Percentiles rank a stretch among this genome's conserved stretches.
phyloP scores from a whole-genome alignment of 192 early-diverging fungal genomes.

The Backusella australiensis region DNA sequence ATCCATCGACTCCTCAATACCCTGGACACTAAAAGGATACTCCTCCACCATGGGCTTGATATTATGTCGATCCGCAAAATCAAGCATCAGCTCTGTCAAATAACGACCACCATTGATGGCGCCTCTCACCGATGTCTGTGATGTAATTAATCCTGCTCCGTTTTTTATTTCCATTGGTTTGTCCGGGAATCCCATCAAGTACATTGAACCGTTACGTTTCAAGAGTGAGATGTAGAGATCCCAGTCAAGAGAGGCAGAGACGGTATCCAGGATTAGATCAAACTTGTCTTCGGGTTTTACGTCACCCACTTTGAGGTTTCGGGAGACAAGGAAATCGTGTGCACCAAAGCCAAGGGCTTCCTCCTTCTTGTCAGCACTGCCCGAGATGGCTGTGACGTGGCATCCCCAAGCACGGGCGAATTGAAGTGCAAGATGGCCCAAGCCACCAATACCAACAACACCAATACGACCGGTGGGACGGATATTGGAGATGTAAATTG shows the following conservation, averaged over 20 bases:
- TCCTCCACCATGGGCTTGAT: constrained; percentile 68
- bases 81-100: constrained; percentile 60
- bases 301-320: constrained; percentile 20
- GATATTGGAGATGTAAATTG: constrained; percentile 60
- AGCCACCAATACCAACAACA: constrained; percentile 69
- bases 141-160: constrained; percentile 27
- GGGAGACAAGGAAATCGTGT: constrained; percentile 45
- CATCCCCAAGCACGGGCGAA: constrained; percentile 50
- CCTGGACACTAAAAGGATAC: constrained; percentile 48
- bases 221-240: constrained; percentile 38
- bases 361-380: constrained; percentile 45
- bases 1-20: constrained; percentile 59
- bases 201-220: constrained; percentile 29
- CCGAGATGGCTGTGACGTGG: constrained; percentile 50
- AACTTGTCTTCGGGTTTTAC: constrained; percentile 24
- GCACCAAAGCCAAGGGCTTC: constrained; percentile 57
- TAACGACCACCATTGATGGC: constrained; percentile 63
- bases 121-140: constrained; percentile 52
- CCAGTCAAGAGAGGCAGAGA: constrained; percentile 33
- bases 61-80: constrained; percentile 65
- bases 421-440: constrained; percentile 61
- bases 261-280: constrained; percentile 50
- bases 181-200: constrained; percentile 23
- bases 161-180: constrained; percentile 36
- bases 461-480: constrained; percentile 66